Base-by-base conservation (phyloP, 2,329 filamentous ascomycete genomes). In the Bipolaris oryzae region DNA sequence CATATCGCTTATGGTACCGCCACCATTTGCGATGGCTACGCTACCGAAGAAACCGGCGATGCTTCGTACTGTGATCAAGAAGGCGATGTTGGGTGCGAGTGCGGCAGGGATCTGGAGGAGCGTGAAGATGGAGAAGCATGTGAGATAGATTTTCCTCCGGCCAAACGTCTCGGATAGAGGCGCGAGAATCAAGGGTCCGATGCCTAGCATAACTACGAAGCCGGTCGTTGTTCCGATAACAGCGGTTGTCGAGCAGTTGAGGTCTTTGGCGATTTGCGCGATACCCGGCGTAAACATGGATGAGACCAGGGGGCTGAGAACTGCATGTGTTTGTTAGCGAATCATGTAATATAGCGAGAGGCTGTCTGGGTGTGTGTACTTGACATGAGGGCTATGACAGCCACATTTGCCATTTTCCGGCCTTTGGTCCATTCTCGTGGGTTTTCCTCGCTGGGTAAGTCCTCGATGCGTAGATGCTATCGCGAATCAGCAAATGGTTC, bases 251-350 rank as follows among this genome's bases (percentile, higher is more conserved):
- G 68, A 69, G 1, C 79, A 80, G 39, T 78, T 54, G 16, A 84
- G 72, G 25, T 79, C 77, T 43, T 78, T 68, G 2, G 81, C 81
- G 41, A 83, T 83, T 54, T 83, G 77, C 9, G 73, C 67, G 50
- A 83, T 82, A 1, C 80, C 81, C 0, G 81, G 81, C 0, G 80
- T 82, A 68, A 83, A 83, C 79, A 83, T 82, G 37, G 77, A 80
- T 18, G 76, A 79, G 1, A 79, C 80, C 18, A 82, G 73, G 0
- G 80, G 80, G 16, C 77, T 79, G 1, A 82, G 59, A 35, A 82
- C 75, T 78, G 7, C n/a, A 20, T 35, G 48, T 16, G 20, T 21
- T 20, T 13, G 15, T 70, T 23, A 45, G 21, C 20, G 37, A 5
- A 7, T n/a, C n/a, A 23, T 3, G 2, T 9, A 25, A 31, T 11